These are phyloP conservation scores for Tolypocladium ophioglossoides DNA, from an alignment of 2,329 filamentous ascomycete genomes.

Conservation along the genomic window DNA sequence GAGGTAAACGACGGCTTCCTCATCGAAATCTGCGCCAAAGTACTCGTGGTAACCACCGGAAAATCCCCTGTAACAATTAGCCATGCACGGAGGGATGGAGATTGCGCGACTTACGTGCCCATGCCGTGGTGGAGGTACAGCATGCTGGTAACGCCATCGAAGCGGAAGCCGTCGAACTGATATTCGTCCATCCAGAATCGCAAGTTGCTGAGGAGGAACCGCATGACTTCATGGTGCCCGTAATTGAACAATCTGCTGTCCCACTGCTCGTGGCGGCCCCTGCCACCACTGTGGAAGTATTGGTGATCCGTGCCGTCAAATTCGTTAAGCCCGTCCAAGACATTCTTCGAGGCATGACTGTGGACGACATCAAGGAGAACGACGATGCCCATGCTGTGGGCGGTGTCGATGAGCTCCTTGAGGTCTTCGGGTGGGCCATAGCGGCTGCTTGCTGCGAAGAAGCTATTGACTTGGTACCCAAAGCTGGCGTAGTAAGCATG, in stretches of 20 bases:
- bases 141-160: slow-evolving; percentile 98
- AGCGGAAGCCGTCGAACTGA: slow-evolving; percentile 90
- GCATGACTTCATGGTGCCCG: slow-evolving; percentile 81
- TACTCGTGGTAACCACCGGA: slow-evolving; percentile 98
- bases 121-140: slow-evolving; percentile 93
- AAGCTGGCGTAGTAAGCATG: slow-evolving; percentile 99
- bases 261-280: slow-evolving; percentile 86
- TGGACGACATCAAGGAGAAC: slow-evolving; percentile 94
- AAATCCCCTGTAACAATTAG: slow-evolving; percentile 56
- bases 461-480: slow-evolving; percentile 97
- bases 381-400: slow-evolving; percentile 80
- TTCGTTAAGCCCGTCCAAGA: slow-evolving; percentile 86
- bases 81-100: neutral
- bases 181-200: slow-evolving; percentile 99
- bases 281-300: slow-evolving; percentile 85
- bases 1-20: slow-evolving; percentile 88
- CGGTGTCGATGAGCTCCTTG: slow-evolving; percentile 93
- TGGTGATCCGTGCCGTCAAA: slow-evolving; percentile 92
- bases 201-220: slow-evolving; percentile 92
- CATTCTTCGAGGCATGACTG: slow-evolving; percentile 96
- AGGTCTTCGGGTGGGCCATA: slow-evolving; percentile 91
- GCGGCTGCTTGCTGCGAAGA: slow-evolving; percentile 93
- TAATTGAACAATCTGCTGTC: slow-evolving; percentile 98
- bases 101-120: slow-evolving; percentile 60
- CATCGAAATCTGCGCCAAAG: slow-evolving; percentile 79